A percentile compares a stretch with the other conserved stretches of the same genome.
These are phyloP conservation scores for Ophiostoma montium DNA, from an alignment of 2,329 filamentous ascomycete species.

Conservation along the genomic window DNA sequence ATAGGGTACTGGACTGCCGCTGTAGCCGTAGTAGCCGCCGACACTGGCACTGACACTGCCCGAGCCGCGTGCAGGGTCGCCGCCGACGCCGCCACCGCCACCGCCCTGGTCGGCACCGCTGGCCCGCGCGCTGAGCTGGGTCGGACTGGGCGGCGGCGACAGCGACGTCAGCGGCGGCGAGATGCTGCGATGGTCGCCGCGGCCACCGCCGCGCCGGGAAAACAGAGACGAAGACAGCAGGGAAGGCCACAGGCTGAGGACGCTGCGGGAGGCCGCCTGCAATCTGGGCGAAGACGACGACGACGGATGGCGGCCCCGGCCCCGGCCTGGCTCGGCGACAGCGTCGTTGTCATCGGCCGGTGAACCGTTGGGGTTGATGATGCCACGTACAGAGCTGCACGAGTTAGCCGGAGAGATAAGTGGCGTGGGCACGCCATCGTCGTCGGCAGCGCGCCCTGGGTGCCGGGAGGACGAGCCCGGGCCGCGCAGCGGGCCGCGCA, in stretches of 20 bases:
- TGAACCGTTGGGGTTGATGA: not conserved
- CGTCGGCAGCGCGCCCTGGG: not conserved
- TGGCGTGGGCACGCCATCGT: constrained; percentile 25
- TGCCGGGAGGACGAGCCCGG: not conserved
- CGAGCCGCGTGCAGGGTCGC: not conserved
- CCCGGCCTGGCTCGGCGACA: not conserved
- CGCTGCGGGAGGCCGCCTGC: not conserved
- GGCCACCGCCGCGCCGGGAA: constrained; percentile 10
- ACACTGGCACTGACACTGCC: not conserved
- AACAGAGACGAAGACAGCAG: constrained; percentile 27
- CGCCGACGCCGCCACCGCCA: not conserved
- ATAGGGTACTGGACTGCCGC: constrained; percentile 1
- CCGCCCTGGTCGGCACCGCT: not conserved
- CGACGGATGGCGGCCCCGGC: too few relatives aligned
- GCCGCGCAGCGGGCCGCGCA: not conserved
- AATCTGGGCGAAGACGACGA: not conserved
- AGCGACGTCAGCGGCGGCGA: constrained; percentile 20
- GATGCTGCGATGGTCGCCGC: constrained; percentile 11
- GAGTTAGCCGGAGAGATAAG: constrained; percentile 26
- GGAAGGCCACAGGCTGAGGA: constrained; percentile 16
- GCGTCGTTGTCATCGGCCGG: not conserved
- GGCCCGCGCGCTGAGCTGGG: constrained; percentile 1
- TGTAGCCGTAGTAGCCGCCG: constrained; percentile 1
- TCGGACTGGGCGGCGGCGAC: constrained; percentile 16
- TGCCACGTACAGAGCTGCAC: not conserved